Evolutionary conservation across 306 rosid species (phyloP), one percentile per base, ranked within the genome.

Genomic region (Malus asiatica): DNA sequence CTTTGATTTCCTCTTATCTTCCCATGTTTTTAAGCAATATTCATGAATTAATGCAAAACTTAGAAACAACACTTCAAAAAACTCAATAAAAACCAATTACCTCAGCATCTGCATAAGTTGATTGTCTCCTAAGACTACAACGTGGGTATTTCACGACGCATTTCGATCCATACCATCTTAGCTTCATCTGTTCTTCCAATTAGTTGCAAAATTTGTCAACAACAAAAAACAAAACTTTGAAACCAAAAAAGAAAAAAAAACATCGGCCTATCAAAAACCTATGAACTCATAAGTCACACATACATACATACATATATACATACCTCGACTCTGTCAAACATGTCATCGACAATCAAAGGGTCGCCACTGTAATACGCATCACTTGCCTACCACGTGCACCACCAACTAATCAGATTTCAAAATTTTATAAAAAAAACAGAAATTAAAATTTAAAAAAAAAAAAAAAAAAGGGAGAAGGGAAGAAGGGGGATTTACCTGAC

Each of bases 251-350:
- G 1, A 45, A 11, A 3, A 45, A 45, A 51, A 15, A 51, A 15
- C 20, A 51, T 51, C 18, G 20, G 20, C 55, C 20, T 15, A 5
- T 4, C 20, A 2, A 51, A 51, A 51, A 15, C 5, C 77, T 25
- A 58, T 8, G 29, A 35, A 38, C 52, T 66, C 22, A 20, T 12
- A 27, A 22, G 20, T 22, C 14, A 13, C 71, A 67, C 29, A 61
- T 3, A 66, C 51, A 30, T 77, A 90, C 96, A 30, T 77, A 90
- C 97, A 35, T 33, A 33, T 6, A 61, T 9, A 66, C 51, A 30
- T 77, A 90, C 97, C 98, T 93, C 98, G 12, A 91, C 89, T 86
- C 94, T 90, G 66, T 91, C 97, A 79, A 91, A 91, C 96, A 93
- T 93, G 73, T 93, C 98, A 79, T 93, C 98, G 42, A 93, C 83